Conservation (phyloP, 164 flowering plant genomes). For the Stephania japonica region DNA sequence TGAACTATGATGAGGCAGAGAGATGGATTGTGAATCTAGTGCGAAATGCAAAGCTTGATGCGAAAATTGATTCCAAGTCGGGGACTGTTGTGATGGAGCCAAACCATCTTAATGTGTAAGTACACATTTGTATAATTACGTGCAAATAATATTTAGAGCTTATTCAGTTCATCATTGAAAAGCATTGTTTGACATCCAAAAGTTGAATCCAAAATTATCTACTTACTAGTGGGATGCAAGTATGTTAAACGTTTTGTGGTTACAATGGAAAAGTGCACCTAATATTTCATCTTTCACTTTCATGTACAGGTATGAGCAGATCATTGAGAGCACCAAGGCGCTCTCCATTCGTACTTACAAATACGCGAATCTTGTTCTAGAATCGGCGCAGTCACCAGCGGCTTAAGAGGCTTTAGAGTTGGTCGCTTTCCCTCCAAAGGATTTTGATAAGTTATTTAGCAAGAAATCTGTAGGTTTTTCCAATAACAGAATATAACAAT, state of each 20-base stretch:
- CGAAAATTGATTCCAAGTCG: conserved; percentile 72
- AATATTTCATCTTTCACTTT: not conserved
- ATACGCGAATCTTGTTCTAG: conserved; percentile 61
- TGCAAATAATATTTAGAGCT: too few species aligned
- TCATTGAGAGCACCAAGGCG: conserved; percentile 82
- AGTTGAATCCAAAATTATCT: too few species aligned
- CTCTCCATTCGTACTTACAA: conserved; percentile 76
- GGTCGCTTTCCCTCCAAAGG: not conserved
- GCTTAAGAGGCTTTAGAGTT: conserved; percentile 32
- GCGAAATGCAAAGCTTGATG: conserved; percentile 82
- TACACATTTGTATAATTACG: too few species aligned
- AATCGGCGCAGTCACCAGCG: conserved; percentile 47
- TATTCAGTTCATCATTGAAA: too few species aligned
- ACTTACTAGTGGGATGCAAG: too few species aligned
- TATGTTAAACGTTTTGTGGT: not conserved
- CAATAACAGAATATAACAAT: not conserved
- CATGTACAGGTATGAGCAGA: conserved; percentile 71
- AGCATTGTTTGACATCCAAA: too few species aligned
- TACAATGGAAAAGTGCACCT: not conserved
- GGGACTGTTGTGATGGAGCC: conserved; percentile 93
- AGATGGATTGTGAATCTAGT: conserved; percentile 97
- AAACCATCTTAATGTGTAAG: conserved; percentile 81
- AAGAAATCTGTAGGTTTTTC: not conserved
- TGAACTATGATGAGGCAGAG: conserved; percentile 89
- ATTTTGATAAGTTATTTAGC: not conserved